phyloP scores from a whole-genome alignment of 192 early-diverging fungal genomes.

The Neocallimastix lanati region DNA sequence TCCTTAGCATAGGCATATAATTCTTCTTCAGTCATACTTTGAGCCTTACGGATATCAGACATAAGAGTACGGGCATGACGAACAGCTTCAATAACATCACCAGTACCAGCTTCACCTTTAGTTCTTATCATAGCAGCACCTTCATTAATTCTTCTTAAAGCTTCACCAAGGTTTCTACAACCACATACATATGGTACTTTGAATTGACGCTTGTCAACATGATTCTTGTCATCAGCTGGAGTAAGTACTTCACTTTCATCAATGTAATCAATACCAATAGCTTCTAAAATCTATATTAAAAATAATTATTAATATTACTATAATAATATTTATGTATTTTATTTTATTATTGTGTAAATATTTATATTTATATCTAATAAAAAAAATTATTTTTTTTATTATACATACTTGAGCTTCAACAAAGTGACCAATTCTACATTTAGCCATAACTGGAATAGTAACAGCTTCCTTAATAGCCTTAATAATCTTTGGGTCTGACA shows the following conservation, averaged over 20 bases:
- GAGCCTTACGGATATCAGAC: constrained; percentile 67
- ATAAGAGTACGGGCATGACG: constrained; percentile 81
- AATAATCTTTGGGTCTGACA: constrained; percentile 97
- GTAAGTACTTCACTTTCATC: constrained; percentile 96
- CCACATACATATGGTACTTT: constrained; percentile 90
- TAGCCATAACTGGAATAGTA: constrained; percentile 97
- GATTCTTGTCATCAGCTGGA: constrained; percentile 85
- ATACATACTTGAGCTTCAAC: constrained; percentile 66
- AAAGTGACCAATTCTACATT: constrained; percentile 96
- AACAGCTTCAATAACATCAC: constrained; percentile 95
- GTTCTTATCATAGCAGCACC: constrained; percentile 97
- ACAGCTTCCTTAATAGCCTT: constrained; percentile 86
- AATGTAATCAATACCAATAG: constrained; percentile 84
- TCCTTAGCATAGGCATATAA: constrained; percentile 93
- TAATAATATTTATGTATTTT: too few relatives aligned
- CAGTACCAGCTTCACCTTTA: constrained; percentile 96
- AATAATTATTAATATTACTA: neutral
- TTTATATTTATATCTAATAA: too few relatives aligned
- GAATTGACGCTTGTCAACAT: constrained; percentile 86
- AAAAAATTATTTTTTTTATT: neutral
- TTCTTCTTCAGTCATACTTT: constrained; percentile 71
- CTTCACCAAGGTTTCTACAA: constrained; percentile 90
- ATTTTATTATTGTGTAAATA: too few relatives aligned
- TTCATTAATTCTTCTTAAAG: constrained; percentile 85
- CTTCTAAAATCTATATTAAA: constrained; percentile 57